Conservation (phyloP, 2,329 filamentous ascomycete genomes). For the Xylogone sp. region DNA sequence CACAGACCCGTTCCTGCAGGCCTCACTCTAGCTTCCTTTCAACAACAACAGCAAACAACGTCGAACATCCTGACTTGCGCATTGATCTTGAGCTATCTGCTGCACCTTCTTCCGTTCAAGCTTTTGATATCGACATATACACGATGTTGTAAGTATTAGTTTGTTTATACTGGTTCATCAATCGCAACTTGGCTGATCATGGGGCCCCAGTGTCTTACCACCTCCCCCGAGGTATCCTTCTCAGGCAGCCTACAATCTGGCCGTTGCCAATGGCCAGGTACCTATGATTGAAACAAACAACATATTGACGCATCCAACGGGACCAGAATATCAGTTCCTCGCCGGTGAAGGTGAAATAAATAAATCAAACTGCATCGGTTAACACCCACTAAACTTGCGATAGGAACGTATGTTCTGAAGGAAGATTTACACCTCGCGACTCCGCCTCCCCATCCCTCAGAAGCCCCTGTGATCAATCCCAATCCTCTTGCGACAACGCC, state of each 20-base stretch:
- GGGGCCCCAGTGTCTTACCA: constrained; percentile 60
- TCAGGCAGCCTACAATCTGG: constrained; percentile 68
- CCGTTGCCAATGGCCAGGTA: constrained; percentile 62
- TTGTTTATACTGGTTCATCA: neutral
- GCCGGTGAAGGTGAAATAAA: constrained; percentile 74
- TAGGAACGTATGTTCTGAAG: constrained; percentile 84
- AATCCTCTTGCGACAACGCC: constrained; percentile 88
- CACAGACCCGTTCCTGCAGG: neutral
- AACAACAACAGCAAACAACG: neutral
- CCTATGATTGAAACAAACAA: constrained; percentile 95
- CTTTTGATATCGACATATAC: constrained; percentile 11
- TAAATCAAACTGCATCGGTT: neutral
- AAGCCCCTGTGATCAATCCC: constrained; percentile 79
- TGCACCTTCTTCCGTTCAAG: constrained; percentile 6
- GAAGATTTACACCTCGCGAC: constrained; percentile 92
- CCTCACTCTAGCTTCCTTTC: neutral
- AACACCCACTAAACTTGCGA: neutral
- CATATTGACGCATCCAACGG: constrained; percentile 72
- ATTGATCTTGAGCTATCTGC: neutral
- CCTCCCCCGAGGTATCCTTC: constrained; percentile 84
- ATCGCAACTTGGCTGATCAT: constrained; percentile 16
- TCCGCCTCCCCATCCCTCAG: constrained; percentile 91
- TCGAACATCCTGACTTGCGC: neutral
- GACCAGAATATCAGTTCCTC: constrained; percentile 83
- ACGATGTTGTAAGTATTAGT: constrained; percentile 26